Percentiles rank a stretch among this genome's conserved stretches.
These are phyloP conservation scores for Eucalyptus leucophloia DNA, from an alignment of 345 rosid species.

Conservation along the genomic window DNA sequence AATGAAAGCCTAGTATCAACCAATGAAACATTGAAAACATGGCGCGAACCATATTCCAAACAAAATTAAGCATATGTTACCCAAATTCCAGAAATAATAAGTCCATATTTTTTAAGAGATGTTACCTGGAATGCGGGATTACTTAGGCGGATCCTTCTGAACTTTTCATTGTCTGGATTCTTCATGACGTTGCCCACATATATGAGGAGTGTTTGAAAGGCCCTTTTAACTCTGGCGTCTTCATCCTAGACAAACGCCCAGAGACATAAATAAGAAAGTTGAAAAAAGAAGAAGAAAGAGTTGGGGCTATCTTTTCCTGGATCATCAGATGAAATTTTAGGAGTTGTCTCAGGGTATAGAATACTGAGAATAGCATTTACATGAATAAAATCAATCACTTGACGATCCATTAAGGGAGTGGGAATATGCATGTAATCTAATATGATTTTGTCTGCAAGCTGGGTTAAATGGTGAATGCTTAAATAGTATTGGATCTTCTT, in stretches of 20 bases:
- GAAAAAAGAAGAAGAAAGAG: neutral
- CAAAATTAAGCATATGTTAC: neutral
- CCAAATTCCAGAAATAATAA: neutral
- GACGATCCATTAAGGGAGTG: neutral
- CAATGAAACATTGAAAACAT: neutral
- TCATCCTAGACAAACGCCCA: slow-evolving; percentile 20
- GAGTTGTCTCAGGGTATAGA: neutral
- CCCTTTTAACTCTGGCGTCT: slow-evolving; percentile 39
- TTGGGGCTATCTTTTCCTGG: neutral
- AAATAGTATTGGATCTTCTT: neutral
- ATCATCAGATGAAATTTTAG: neutral
- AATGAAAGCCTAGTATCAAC: neutral
- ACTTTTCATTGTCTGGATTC: slow-evolving; percentile 52
- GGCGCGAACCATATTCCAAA: neutral
- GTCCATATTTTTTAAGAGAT: neutral
- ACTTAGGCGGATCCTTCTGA: slow-evolving; percentile 50
- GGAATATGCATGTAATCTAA: neutral
- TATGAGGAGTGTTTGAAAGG: slow-evolving; percentile 53
- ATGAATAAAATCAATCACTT: neutral
- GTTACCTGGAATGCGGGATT: slow-evolving; percentile 54
- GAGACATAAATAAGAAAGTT: neutral
- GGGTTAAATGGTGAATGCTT: neutral
- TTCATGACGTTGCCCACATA: slow-evolving; percentile 50
- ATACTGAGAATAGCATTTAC: neutral
- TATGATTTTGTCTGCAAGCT: neutral